Base-by-base conservation (phyloP, 495 filamentous ascomycete genomes). In the Penicillium angulare region DNA sequence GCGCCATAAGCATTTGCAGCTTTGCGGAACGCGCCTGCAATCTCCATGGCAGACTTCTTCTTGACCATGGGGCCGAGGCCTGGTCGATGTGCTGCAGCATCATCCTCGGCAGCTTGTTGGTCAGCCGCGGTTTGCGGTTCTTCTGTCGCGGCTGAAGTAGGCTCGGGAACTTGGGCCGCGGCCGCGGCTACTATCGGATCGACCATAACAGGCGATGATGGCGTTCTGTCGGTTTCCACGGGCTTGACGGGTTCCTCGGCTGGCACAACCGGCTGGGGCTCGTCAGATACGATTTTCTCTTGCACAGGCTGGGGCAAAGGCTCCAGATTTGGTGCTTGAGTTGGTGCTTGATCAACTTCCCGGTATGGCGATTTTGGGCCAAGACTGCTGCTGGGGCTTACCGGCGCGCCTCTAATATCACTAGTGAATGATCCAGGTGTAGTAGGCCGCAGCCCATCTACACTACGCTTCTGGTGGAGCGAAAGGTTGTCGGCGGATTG, bases 11-110 rank as follows among this genome's bases (percentile, higher is more conserved):
- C 84, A 26, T 79, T 84, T 10, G 93, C 91, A 27, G 90, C 91
- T 63, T 90, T 91, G 59, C 86, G 85, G 52, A 97, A 84, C n/a
- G 81, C 75, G 27, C 83, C 84, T 21, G 87, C 88, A 56, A 93
- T 76, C 35, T 93, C 87, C 24, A 74, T 79, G 40, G 68, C 78
- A 0, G 84, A 85, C 56, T 81, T 82, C 49, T 90, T 86, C 67
- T 92, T 93, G 48, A 96, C 85, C 90, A 95, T 96, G 31, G 90
- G 89, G 0, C 89, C 90, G 17, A 96, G 80, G 1, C 90, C 91
- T 23, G 91, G 91, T 16, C 88, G 81, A 56, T 82, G 76, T 21
- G 62, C 66, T 34, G 79, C 79, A 6, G 29, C 9, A 12, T 68
- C 78, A 21, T 86, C 83, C 21, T 70, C 73, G 21, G 71, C 69